A percentile compares a stretch with the other conserved stretches of the same genome.
Evolutionary conservation across 305 asterid species (phyloP).

Genomic region (Fraxinus xanthoxyloides): DNA sequence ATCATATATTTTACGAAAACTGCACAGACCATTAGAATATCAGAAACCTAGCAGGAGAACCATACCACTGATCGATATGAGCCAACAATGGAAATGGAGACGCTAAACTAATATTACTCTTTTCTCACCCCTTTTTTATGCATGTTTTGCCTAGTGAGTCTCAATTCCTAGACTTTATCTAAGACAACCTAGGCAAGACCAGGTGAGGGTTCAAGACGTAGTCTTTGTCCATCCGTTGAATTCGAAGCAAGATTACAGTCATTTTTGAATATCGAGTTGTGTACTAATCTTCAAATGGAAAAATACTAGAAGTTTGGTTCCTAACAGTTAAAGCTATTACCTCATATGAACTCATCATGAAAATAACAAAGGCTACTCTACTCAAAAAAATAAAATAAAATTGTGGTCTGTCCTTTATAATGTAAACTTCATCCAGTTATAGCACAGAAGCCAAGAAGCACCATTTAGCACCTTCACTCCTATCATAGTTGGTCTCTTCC

Average conservation of each 20-base stretch:
- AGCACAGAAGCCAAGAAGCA: not conserved
- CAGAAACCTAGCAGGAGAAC: not conserved
- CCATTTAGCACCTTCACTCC: not conserved
- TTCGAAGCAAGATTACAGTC: not conserved
- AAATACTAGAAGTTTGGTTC: not conserved
- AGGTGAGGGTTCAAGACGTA: not conserved
- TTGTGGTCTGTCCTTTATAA: not conserved
- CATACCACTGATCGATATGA: conserved; percentile 7
- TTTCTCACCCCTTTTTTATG: not conserved
- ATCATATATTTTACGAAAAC: not conserved
- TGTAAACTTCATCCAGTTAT: not conserved
- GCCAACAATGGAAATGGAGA: not conserved
- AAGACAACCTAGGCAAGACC: not conserved
- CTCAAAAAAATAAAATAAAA: not conserved
- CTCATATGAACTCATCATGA: not conserved
- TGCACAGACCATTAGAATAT: not conserved
- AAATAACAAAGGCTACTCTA: not conserved
- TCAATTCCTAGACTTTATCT: not conserved
- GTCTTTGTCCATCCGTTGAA: not conserved
- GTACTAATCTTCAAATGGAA: not conserved
- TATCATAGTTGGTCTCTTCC: not conserved
- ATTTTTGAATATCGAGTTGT: not conserved
- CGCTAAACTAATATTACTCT: not conserved
- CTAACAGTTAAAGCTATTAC: not conserved
- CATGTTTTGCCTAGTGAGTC: not conserved